Evolutionary conservation across 2,329 filamentous ascomycete genomes (phyloP).

Genomic region (Ophiostoma sp.): DNA sequence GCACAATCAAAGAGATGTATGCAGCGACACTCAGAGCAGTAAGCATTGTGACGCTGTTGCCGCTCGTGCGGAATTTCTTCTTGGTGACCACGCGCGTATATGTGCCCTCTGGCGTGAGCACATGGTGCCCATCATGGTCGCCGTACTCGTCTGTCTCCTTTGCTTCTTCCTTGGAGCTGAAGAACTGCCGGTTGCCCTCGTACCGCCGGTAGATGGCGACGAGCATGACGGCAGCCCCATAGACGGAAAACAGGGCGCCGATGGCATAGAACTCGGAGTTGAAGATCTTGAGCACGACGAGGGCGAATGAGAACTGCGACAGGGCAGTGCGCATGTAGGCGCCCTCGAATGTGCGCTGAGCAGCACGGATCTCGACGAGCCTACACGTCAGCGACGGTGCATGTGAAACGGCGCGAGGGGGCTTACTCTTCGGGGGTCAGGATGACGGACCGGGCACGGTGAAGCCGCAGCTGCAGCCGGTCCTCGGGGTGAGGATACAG

Average conservation of each 20-base stretch:
- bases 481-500: constrained; percentile 55
- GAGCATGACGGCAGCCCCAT: constrained; percentile 76
- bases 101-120: constrained; percentile 20
- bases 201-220: constrained; percentile 81
- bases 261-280: constrained; percentile 94
- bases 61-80: constrained; percentile 58
- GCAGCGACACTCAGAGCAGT: constrained; percentile 53
- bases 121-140: constrained; percentile 24
- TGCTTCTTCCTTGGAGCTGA: constrained; percentile 50
- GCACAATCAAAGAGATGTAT: constrained; percentile 52
- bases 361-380: constrained; percentile 88
- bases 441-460: constrained; percentile 77
- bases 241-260: constrained; percentile 90
- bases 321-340: constrained; percentile 94
- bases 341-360: constrained; percentile 94
- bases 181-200: constrained; percentile 92
- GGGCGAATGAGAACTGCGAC: constrained; percentile 88
- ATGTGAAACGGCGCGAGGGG: not conserved
- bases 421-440: constrained; percentile 70
- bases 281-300: constrained; percentile 95
- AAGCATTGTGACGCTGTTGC: constrained; percentile 56
- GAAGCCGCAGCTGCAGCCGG: constrained; percentile 70
- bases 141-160: constrained; percentile 29
- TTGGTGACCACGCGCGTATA: constrained; percentile 37
- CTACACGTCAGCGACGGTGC: constrained; percentile 33